Evolutionary conservation across 2,329 filamentous ascomycete species (phyloP), one percentile per base, ranked within the genome.

Genomic region (Aureobasidium sp.): DNA sequence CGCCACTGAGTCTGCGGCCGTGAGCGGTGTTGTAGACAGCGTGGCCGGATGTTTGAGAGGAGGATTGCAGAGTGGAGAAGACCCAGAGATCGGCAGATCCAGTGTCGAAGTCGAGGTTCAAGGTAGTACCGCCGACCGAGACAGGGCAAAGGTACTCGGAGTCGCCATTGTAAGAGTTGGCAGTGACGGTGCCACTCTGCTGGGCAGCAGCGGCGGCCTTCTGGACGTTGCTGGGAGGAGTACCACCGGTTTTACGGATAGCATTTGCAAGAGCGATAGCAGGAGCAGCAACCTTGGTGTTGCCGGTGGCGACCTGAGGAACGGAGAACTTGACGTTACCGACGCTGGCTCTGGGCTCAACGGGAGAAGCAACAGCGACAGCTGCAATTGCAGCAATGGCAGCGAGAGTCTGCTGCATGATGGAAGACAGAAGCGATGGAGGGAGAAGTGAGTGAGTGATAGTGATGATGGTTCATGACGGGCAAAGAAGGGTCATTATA

Each of bases 41-140:
- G 68, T 88, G 86, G 7, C 83, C 84, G 6, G 71, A 70, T 32
- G 81, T 78, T 57, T 84, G 74, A 15, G 75, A 73, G 3, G 74
- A 67, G 7, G 81, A 71, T 15, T 86, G 82, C 26, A 85, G 77
- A 20, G 78, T 79, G 0, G 86, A 88, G 73, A 87, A 88, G 46
- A 84, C 87, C 82, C 82, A 94, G 55, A 82, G 84, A 67, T 51
- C 47, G 15, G 63, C 79, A 65, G 78, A 87, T 66, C 79, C 87
- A n/a, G 89, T 92, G 67, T 92, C 89, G 64, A 92, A 82, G 70
- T 90, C 87, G 64, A 92, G 72, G 64, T 84, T 81, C 65, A 90
- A 71, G 5, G 77, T 82, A 67, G 87, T 84, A 70, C 81, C 75
- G 46, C 88, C 89, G 65, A 91, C 77, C 1, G 77, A 79, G 51